These are phyloP conservation scores for Daldinia grandis DNA, from an alignment of 495 filamentous ascomycete genomes.

Conservation along the genomic window DNA sequence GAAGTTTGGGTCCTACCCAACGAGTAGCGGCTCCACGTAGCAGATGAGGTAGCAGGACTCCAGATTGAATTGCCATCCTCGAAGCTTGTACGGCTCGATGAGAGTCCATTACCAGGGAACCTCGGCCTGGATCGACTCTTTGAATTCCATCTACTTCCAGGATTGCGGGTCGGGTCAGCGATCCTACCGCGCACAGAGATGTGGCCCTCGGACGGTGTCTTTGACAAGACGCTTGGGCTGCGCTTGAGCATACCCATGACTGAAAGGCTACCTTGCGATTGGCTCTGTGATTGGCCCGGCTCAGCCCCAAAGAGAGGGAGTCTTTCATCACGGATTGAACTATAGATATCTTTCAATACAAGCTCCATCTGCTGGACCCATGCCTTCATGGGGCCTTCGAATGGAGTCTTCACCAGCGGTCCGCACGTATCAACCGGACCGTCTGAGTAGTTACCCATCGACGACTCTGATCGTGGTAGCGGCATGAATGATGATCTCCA, in stretches of 20 bases:
- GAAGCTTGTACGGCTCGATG: slow-evolving; percentile 92
- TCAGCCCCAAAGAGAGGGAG: slow-evolving; percentile 81
- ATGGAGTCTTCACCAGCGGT: slow-evolving; percentile 81
- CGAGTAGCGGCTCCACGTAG: slow-evolving; percentile 93
- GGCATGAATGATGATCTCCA: slow-evolving; percentile 59
- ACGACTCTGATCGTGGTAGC: slow-evolving; percentile 55
- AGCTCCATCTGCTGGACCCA: slow-evolving; percentile 93
- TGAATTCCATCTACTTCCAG: slow-evolving; percentile 76
- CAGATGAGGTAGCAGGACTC: slow-evolving; percentile 81
- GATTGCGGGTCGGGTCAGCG: slow-evolving; percentile 65
- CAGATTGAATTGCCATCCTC: slow-evolving; percentile 91
- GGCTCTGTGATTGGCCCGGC: slow-evolving; percentile 52
- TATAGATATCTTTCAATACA: slow-evolving; percentile 91
- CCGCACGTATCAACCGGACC: slow-evolving; percentile 55
- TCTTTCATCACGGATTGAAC: slow-evolving; percentile 82
- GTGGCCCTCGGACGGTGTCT: slow-evolving; percentile 79
- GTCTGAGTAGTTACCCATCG: slow-evolving; percentile 48
- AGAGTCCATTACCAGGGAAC: slow-evolving; percentile 82
- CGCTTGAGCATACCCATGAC: slow-evolving; percentile 79
- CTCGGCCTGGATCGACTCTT: slow-evolving; percentile 87
- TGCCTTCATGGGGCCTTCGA: slow-evolving; percentile 75
- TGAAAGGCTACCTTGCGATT: slow-evolving; percentile 57
- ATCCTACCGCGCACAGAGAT: slow-evolving; percentile 74
- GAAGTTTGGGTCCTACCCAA: slow-evolving; percentile 88
- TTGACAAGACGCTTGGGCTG: slow-evolving; percentile 89